Conservation (phyloP, 1,284 basidiomycete genomes). For the Cryptococcus sp. region DNA sequence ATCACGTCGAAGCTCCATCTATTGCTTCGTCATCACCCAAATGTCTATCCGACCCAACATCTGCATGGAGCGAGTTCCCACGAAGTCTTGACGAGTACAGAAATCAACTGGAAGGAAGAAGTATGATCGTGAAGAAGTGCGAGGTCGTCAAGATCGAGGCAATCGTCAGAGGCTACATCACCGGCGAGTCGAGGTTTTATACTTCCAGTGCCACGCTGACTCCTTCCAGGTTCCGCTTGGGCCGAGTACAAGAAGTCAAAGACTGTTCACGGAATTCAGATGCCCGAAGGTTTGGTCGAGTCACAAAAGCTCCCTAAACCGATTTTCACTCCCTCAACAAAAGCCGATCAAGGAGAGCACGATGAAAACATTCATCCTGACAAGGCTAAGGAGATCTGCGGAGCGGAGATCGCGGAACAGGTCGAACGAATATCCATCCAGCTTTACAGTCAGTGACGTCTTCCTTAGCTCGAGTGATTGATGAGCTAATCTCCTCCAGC, state of each 20-base stretch:
- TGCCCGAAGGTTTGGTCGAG: constrained; percentile 77
- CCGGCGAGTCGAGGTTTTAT: constrained; percentile 56
- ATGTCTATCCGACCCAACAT: constrained; percentile 35
- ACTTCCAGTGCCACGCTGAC: constrained; percentile 2
- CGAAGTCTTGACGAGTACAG: constrained; percentile 59
- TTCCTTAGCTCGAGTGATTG: background rate
- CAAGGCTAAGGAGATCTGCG: constrained; percentile 55
- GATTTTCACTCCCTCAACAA: constrained; percentile 94
- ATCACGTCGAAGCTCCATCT: constrained; percentile 72
- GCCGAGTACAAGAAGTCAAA: constrained; percentile 82
- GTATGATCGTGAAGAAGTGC: constrained; percentile 89
- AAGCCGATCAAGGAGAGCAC: constrained; percentile 89
- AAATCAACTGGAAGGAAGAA: constrained; percentile 68
- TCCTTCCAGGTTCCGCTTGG: constrained; percentile 81
- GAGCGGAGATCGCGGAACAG: constrained; percentile 43
- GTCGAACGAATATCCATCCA: constrained; percentile 44
- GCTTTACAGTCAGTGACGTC: constrained; percentile 41
- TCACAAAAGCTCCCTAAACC: constrained; percentile 75
- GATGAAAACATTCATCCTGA: constrained; percentile 98
- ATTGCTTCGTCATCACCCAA: constrained; percentile 21
- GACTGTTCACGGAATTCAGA: constrained; percentile 80
- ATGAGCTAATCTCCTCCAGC: constrained; percentile 11
- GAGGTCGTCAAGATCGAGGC: constrained; percentile 92
- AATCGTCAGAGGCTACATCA: constrained; percentile 93
- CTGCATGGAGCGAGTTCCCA: constrained; percentile 65